Base-by-base conservation (phyloP, 129 eudicot species). In the Helianthus annuus region DNA sequence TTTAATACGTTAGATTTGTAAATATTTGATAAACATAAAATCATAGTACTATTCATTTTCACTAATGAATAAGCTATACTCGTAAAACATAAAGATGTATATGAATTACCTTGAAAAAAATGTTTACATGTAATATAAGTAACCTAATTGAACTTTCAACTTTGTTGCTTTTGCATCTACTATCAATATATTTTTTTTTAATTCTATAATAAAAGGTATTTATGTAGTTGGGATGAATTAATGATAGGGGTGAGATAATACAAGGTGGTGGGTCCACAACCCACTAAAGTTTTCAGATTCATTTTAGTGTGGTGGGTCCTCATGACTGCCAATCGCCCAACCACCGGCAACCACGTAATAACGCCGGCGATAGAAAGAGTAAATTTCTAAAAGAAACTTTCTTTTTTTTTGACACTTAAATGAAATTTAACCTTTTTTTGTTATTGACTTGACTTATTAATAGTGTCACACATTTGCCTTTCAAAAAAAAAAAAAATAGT, bases 271-370 rank as follows among this genome's bases (percentile, higher is more conserved):
- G 76, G 76, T 17, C 76, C 58, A 32, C 15, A 1, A 9, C n/a
- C 36, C 58, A 61, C 67, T 57, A 46, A 72, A 24, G 19, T 4
- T 59, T 44, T 68, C 46, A 67, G 59, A 67, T 34, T 19, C 60
- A 24, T 32, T 29, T 45, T 52, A 34, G 12, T 6, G 40, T 48
- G 77, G 78, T 48, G 77, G 78, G 78, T 39, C 46, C 63, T 14
- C 63, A 5, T 46, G 52, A 73, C 63, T 17, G 22, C n/a, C n/a
- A 5, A 8, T 48, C 38, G 4, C 3, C 78, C 78, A 73, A 73
- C 52, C 78, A 73, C 1, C 24, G 6, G 7, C 49, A 15, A 38
- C 70, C 78, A 62, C 78, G 78, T 73, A 17, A 15, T 49, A 36
- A 49, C 3, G 39, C 54, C 36, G 15, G 6, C 4, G 10, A 34